phyloP scores from a whole-genome alignment of 768 basidiomycete species.

The Collybia sordida region DNA sequence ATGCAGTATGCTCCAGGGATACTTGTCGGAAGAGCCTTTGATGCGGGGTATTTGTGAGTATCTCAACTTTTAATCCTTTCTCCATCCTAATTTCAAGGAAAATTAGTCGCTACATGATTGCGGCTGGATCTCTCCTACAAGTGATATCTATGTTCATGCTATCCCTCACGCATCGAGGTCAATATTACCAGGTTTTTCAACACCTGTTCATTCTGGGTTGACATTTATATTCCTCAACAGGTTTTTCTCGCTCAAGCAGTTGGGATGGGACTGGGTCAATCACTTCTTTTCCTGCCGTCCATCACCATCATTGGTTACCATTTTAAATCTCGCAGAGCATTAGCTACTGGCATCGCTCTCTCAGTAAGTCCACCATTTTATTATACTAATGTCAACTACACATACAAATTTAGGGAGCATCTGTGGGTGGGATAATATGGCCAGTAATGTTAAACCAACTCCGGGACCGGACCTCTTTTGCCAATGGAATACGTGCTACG shows the following conservation, averaged over 20 bases:
- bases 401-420: slow-evolving; percentile 29
- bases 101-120: slow-evolving; percentile 34
- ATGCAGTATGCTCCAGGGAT: slow-evolving; percentile 41
- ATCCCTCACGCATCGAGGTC: slow-evolving; percentile 36
- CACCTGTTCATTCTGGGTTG: slow-evolving; percentile 1
- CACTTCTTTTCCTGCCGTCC: slow-evolving; percentile 50
- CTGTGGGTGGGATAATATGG: slow-evolving; percentile 52
- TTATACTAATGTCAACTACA: too few species aligned
- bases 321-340: slow-evolving; percentile 36
- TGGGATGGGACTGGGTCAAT: slow-evolving; percentile 52
- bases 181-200: slow-evolving; percentile 42
- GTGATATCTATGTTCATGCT: slow-evolving; percentile 42
- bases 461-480: slow-evolving; percentile 25
- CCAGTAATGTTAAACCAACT: slow-evolving; percentile 47
- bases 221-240: slow-evolving; percentile 20
- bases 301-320: slow-evolving; percentile 46
- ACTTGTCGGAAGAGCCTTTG: slow-evolving; percentile 41
- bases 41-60: slow-evolving; percentile 47
- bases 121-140: slow-evolving; percentile 33
- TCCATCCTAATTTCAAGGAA: slow-evolving; percentile 12
- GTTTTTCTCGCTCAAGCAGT: slow-evolving; percentile 56
- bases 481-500: slow-evolving; percentile 34
- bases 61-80: slow-evolving; percentile 17
- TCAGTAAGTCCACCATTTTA: slow-evolving; percentile 37
- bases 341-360: slow-evolving; percentile 37